Conservation (phyloP, 2,329 filamentous ascomycete genomes). For the Coniosporium tulheliwenetii region DNA sequence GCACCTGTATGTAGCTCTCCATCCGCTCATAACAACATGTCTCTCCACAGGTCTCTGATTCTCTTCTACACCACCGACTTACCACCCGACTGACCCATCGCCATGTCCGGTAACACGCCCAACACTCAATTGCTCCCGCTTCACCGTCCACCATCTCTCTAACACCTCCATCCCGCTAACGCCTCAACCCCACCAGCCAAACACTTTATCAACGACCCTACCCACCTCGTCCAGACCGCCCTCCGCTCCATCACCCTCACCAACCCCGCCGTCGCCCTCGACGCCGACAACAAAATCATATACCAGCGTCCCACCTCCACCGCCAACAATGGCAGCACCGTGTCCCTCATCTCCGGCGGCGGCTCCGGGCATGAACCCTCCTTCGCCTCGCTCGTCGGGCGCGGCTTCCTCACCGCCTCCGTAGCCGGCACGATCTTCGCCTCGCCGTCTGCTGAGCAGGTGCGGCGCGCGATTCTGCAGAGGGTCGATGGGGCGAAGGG, state of each 20-base stretch:
- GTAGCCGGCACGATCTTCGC: conserved; percentile 83
- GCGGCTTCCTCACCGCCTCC: conserved; percentile 63
- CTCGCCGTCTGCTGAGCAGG: conserved; percentile 66
- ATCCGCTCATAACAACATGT: too few species aligned
- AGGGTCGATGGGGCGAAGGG: conserved; percentile 58
- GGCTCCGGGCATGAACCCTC: conserved; percentile 84
- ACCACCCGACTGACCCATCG: too few species aligned
- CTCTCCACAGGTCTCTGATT: too few species aligned
- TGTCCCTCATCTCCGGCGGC: conserved; percentile 76
- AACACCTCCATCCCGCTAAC: too few species aligned
- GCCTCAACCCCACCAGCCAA: conserved; percentile 31
- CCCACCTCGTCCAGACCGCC: conserved; percentile 60
- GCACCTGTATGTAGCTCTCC: too few species aligned
- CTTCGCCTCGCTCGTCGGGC: conserved; percentile 73
- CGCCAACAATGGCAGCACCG: conserved; percentile 29
- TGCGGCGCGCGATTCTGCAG: conserved; percentile 53
- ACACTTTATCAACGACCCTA: conserved; percentile 81
- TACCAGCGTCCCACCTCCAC: conserved; percentile 50
- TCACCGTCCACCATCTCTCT: too few species aligned
- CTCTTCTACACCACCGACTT: too few species aligned
- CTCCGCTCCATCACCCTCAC: conserved; percentile 64
- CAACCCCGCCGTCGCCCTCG: conserved; percentile 71
- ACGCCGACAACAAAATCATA: conserved; percentile 67
- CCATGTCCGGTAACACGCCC: too few species aligned
- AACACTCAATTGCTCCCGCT: too few species aligned